A percentile compares a stretch with the other conserved stretches of the same genome.
These are phyloP conservation scores for Trichoderma sp. DNA, from an alignment of 2,329 filamentous ascomycete genomes.

Conservation along the genomic window DNA sequence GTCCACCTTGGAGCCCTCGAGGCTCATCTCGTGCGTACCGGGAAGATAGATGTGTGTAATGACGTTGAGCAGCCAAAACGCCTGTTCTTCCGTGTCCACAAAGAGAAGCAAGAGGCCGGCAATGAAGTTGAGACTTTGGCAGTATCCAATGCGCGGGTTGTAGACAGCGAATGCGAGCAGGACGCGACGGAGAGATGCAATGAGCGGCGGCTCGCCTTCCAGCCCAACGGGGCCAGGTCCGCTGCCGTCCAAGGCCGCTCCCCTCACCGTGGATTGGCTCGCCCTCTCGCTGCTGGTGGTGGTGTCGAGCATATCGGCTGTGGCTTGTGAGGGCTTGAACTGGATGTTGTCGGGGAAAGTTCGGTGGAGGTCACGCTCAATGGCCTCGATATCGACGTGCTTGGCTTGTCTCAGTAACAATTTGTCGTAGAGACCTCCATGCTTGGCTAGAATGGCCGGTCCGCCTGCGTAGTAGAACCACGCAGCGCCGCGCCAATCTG, in stretches of 20 bases:
- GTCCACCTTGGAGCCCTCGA: conserved; percentile 91
- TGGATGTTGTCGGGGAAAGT: conserved; percentile 93
- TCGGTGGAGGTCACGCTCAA: conserved; percentile 88
- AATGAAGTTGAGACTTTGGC: conserved; percentile 92
- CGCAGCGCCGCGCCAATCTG: conserved; percentile 89
- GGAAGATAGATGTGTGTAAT: conserved; percentile 86
- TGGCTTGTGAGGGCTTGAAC: conserved; percentile 65
- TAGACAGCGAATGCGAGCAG: conserved; percentile 87
- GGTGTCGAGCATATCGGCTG: conserved; percentile 30
- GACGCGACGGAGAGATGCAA: conserved; percentile 78
- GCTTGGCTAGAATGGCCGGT: conserved; percentile 71
- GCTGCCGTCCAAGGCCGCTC: conserved; percentile 35
- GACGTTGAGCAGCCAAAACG: conserved; percentile 90
- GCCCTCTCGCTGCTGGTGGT: conserved; percentile 33
- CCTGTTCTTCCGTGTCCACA: conserved; percentile 81
- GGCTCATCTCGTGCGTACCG: conserved; percentile 84
- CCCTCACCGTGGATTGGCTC: conserved; percentile 39
- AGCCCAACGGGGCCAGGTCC: conserved; percentile 36
- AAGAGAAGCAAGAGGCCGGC: conserved; percentile 87
- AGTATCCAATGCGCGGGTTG: conserved; percentile 90
- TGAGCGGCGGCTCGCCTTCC: conserved; percentile 68
- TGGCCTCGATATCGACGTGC: conserved; percentile 77
- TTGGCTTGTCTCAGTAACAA: conserved; percentile 65
- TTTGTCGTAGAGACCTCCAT: conserved; percentile 73
- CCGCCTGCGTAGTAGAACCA: conserved; percentile 97